Conservation (phyloP, 768 basidiomycete genomes). For the Leccinellum rugosiceps region DNA sequence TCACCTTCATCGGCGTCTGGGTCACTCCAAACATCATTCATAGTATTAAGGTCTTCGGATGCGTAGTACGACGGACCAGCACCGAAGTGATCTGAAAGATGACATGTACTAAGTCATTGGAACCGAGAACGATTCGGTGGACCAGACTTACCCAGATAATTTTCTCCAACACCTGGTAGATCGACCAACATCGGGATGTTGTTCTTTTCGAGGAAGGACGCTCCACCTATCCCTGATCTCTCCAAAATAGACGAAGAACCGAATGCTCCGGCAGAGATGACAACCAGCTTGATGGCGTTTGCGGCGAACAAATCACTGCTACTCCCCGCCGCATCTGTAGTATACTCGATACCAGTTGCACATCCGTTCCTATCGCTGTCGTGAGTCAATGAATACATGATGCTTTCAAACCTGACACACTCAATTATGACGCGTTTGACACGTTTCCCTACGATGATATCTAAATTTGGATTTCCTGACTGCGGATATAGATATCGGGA, state of each 20-base stretch:
- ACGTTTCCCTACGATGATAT: slow-evolving; percentile 26
- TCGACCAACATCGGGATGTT: slow-evolving; percentile 37
- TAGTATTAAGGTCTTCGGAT: neutral
- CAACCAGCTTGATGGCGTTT: slow-evolving; percentile 36
- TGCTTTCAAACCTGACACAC: neutral
- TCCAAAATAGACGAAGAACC: slow-evolving; percentile 46
- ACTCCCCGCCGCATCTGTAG: slow-evolving; percentile 2
- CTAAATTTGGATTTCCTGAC: slow-evolving; percentile 26
- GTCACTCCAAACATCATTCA: neutral
- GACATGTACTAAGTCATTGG: neutral
- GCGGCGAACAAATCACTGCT: slow-evolving; percentile 13
- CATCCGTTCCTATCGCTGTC: slow-evolving; percentile 25
- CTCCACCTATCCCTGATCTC: slow-evolving; percentile 64
- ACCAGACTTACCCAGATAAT: slow-evolving; percentile 38
- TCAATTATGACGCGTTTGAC: neutral
- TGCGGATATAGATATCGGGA: slow-evolving; percentile 37
- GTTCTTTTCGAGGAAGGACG: slow-evolving; percentile 42
- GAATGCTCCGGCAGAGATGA: slow-evolving; percentile 35
- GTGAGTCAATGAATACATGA: neutral
- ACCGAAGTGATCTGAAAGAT: neutral
- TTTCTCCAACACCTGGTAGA: neutral
- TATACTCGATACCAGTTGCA: slow-evolving; percentile 37
- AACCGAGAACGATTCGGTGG: neutral
- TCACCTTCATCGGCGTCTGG: neutral
- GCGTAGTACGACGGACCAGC: neutral